Base-by-base conservation (phyloP, 148 eudicot species). In the Spergularia bocconei region DNA sequence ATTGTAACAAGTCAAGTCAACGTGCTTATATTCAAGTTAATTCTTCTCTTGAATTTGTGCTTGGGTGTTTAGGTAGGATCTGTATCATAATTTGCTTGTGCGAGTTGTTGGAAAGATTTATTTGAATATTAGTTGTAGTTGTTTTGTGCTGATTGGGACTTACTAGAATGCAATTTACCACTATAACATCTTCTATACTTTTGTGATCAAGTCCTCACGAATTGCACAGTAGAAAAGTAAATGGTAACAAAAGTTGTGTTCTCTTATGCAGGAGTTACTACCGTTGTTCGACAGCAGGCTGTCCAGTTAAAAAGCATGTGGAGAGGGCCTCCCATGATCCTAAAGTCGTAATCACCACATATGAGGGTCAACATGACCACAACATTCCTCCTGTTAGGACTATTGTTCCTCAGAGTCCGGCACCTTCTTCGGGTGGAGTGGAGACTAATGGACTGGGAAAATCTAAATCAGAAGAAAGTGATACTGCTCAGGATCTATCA, bases 281-380 rank as follows among this genome's bases (percentile, higher is more conserved):
- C 84, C 85, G 94, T 85, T 91, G 97, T 83, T 88, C 97, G 50
- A 86, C 80, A 48, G 70, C 91, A 17, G 90, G 98, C 55, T 93
- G 97, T 84, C 88, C 90, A 2, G 97, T 76, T 13, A 92, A 90
- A 82, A 90, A 92, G 76, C 97, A 88, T 62, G 92, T 92, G 13
- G 97, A 90, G 83, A 81, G 97, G 70, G 88, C 97, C 55, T 84
- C 92, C 41, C 81, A 87, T 77, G 93, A 93, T 78, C 77, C 86
- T 14, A 87, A 85, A 75, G 79, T 85, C 29, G 94, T 93, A 41
- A 82, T 91, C 51, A 87, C 94, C 33, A 86, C 97, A 16, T 93
- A 93, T 29, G 98, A 89, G 81, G 98, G 98, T 72, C 75, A 86
- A 63, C 98, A 91, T 58, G 86, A 80, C 59, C 97, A 93, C 67